These are phyloP conservation scores for Tephrocybe sp. DNA, from an alignment of 768 basidiomycete species.

Conservation along the genomic window DNA sequence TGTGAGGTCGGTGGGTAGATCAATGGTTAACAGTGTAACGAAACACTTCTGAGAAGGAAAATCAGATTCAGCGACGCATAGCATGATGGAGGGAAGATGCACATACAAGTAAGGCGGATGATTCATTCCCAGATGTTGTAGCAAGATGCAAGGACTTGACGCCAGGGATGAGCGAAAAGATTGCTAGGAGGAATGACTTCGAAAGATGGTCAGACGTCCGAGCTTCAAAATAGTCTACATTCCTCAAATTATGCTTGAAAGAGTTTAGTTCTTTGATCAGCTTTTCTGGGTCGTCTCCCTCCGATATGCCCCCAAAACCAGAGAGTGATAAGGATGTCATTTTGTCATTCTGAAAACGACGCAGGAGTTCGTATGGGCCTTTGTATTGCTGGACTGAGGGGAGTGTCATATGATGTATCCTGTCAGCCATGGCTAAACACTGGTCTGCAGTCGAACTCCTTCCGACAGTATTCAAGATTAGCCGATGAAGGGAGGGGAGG, in stretches of 20 bases:
- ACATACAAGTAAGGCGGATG: neutral
- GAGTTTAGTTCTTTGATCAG: neutral
- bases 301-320: neutral
- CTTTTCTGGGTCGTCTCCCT: neutral
- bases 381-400: neutral
- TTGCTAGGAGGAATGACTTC: neutral
- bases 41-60: neutral
- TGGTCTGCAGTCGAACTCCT: neutral
- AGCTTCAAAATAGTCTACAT: neutral
- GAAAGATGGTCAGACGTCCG: neutral
- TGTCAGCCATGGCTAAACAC: neutral
- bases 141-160: neutral
- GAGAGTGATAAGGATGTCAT: neutral
- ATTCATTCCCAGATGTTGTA: neutral
- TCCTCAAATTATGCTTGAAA: neutral
- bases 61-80: neutral
- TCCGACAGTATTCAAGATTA: neutral
- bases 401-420: neutral
- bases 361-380: neutral
- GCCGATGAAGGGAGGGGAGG: slow-evolving; percentile 1
- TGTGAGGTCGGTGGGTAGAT: neutral
- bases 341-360: neutral
- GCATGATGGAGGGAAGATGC: neutral
- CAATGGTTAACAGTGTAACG: neutral
- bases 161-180: neutral